Evolutionary conservation across 108 stramenopile species (phyloP).

Genomic region (Conticribra guillardii): DNA sequence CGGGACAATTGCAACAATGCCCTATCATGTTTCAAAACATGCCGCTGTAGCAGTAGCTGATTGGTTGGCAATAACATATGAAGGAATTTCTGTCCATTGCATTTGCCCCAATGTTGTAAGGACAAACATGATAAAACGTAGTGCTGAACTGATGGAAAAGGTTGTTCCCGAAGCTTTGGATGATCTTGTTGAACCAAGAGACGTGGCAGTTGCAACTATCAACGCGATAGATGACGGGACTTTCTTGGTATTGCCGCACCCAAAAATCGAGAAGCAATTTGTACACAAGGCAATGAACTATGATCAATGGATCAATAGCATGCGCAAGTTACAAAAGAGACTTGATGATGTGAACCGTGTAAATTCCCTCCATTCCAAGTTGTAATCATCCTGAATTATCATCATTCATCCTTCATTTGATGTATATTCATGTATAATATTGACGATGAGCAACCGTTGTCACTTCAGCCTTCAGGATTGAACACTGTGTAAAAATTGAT

Average conservation of each 20-base stretch:
- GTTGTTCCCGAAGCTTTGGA: slow-evolving; percentile 18
- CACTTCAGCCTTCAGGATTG: too few species aligned
- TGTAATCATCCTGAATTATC: too few species aligned
- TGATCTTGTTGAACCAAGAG: slow-evolving; percentile 19
- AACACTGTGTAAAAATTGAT: too few species aligned
- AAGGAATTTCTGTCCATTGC: slow-evolving; percentile 19
- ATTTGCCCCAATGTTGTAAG: slow-evolving; percentile 33
- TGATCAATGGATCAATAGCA: slow-evolving; percentile 27
- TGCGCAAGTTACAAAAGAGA: slow-evolving; percentile 9
- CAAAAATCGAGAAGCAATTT: slow-evolving; percentile 26
- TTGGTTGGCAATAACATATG: slow-evolving; percentile 21
- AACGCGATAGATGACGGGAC: slow-evolving; percentile 9
- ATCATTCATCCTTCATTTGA: too few species aligned
- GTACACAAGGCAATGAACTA: slow-evolving; percentile 17
- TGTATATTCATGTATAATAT: too few species aligned
- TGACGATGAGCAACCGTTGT: too few species aligned
- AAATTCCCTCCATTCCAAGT: too few species aligned
- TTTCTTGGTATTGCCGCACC: slow-evolving; percentile 31
- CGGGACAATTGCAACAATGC: slow-evolving; percentile 6
- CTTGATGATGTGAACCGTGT: slow-evolving; percentile 22
- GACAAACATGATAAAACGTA: slow-evolving; percentile 18
- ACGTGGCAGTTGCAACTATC: slow-evolving; percentile 16
- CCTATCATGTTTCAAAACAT: slow-evolving; percentile 30
- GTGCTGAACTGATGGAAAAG: not conserved
- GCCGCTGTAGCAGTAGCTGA: slow-evolving; percentile 35